These are phyloP conservation scores for Pisolithus sp. DNA, from an alignment of 768 basidiomycete genomes.

Conservation along the genomic window DNA sequence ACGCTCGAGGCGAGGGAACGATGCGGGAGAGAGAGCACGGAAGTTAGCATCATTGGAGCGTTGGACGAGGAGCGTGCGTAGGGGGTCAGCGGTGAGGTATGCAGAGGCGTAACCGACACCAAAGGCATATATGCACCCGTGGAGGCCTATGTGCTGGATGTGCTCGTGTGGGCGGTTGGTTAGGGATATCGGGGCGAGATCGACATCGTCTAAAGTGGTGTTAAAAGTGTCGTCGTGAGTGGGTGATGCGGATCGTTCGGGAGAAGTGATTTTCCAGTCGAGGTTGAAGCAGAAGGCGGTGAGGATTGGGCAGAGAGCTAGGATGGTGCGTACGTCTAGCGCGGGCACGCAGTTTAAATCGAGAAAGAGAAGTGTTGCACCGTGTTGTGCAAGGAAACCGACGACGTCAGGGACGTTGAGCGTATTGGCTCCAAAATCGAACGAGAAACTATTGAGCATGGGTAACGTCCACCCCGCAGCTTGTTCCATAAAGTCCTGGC, in stretches of 20 bases:
- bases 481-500: constrained; percentile 64
- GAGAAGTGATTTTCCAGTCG: constrained; percentile 55
- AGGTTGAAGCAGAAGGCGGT: constrained; percentile 64
- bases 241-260: constrained; percentile 1
- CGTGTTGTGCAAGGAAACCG: constrained; percentile 56
- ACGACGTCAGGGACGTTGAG: constrained; percentile 52
- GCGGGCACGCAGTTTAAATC: constrained; percentile 56
- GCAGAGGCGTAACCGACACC: constrained; percentile 51
- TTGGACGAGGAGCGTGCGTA: constrained; percentile 39
- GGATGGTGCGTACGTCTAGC: constrained; percentile 51
- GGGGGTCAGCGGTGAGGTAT: constrained; percentile 35
- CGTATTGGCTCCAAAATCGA: constrained; percentile 37
- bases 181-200: constrained; percentile 31
- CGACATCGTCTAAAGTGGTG: constrained; percentile 16
- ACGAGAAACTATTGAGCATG: constrained; percentile 47
- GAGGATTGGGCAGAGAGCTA: constrained; percentile 60
- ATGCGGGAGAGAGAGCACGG: constrained; percentile 38
- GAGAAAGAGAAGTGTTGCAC: constrained; percentile 51
- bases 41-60: constrained; percentile 65
- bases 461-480: constrained; percentile 63
- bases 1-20: constrained; percentile 56
- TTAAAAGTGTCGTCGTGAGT: constrained; percentile 8
- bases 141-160: constrained; percentile 58
- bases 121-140: constrained; percentile 65
- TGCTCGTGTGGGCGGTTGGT: constrained; percentile 49